Conservation (phyloP, 495 filamentous ascomycete genomes). For the Venustampulla echinocandica region DNA sequence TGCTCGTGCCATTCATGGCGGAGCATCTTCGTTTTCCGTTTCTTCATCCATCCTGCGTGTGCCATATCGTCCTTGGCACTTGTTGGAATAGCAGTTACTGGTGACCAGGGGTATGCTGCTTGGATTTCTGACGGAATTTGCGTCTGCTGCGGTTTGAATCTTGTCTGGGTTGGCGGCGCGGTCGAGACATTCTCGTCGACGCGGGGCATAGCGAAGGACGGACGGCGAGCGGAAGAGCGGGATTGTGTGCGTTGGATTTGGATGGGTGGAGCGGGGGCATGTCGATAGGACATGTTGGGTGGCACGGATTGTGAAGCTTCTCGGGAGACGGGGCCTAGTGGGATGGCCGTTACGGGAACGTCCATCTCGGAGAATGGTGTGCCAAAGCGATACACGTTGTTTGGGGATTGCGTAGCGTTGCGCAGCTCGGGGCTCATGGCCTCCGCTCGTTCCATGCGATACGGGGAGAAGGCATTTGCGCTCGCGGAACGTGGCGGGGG, state of each 20-base stretch:
- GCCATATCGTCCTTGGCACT: conserved; percentile 41
- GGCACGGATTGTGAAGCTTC: conserved; percentile 81
- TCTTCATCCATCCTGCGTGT: conserved; percentile 85
- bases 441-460: conserved; percentile 42
- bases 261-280: conserved; percentile 20
- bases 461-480: conserved; percentile 36
- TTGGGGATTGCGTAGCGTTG: conserved; percentile 32
- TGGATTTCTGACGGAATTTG: conserved; percentile 2
- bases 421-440: conserved; percentile 39
- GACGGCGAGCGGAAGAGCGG: conserved; percentile 47
- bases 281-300: conserved; percentile 75
- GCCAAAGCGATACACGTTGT: conserved; percentile 54
- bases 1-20: conserved; percentile 90
- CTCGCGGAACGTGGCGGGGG: conserved; percentile 25
- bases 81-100: conserved; percentile 20
- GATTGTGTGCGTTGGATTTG: conserved; percentile 38
- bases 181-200: conserved; percentile 38
- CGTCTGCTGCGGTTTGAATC: conserved; percentile 7
- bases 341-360: conserved; percentile 71
- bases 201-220: conserved; percentile 47
- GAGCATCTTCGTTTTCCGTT: conserved; percentile 80
- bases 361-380: conserved; percentile 88
- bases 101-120: conserved; percentile 19
- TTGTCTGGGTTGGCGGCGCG: conserved; percentile 14
- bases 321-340: conserved; percentile 58